Evolutionary conservation across 1,284 basidiomycete species (phyloP).

Genomic region (Ustilago shanxiensis): DNA sequence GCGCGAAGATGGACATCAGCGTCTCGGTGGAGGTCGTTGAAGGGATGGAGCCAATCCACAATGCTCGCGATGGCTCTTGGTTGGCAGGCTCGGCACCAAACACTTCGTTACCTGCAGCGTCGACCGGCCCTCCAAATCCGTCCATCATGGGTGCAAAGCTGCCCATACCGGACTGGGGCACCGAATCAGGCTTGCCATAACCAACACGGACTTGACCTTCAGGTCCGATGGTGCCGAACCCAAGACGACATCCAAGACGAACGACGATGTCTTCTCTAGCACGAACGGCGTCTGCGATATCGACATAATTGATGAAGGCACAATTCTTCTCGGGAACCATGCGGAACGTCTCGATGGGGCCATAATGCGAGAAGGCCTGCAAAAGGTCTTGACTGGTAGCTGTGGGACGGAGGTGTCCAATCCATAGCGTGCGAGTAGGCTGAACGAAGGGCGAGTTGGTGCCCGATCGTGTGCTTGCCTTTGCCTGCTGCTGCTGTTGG

Average conservation of each 20-base stretch:
- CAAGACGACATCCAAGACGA: constrained; percentile 89
- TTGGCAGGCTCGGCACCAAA: constrained; percentile 35
- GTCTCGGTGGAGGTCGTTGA: constrained; percentile 43
- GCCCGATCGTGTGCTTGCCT: constrained; percentile 19
- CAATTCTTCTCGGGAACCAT: constrained; percentile 98
- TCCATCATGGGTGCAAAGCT: constrained; percentile 22
- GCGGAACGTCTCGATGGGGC: constrained; percentile 93
- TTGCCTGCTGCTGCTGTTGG: constrained; percentile 10
- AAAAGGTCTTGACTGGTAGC: constrained; percentile 94
- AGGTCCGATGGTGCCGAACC: constrained; percentile 74
- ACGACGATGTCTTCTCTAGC: constrained; percentile 97
- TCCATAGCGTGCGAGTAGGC: constrained; percentile 95
- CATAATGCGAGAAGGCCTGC: constrained; percentile 93
- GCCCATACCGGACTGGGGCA: constrained; percentile 68
- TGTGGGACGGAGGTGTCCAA: constrained; percentile 92
- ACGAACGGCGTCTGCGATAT: constrained; percentile 90
- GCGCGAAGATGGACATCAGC: constrained; percentile 88
- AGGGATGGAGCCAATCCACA: constrained; percentile 65
- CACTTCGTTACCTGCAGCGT: constrained; percentile 16
- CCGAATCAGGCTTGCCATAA: constrained; percentile 95
- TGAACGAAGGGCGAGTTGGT: constrained; percentile 74
- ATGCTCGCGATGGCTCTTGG: constrained; percentile 52
- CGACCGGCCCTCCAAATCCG: constrained; percentile 1
- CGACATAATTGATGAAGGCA: constrained; percentile 98
- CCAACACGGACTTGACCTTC: constrained; percentile 87